Conservation (phyloP, 2,329 filamentous ascomycete species). For the Arthroderma sp. region DNA sequence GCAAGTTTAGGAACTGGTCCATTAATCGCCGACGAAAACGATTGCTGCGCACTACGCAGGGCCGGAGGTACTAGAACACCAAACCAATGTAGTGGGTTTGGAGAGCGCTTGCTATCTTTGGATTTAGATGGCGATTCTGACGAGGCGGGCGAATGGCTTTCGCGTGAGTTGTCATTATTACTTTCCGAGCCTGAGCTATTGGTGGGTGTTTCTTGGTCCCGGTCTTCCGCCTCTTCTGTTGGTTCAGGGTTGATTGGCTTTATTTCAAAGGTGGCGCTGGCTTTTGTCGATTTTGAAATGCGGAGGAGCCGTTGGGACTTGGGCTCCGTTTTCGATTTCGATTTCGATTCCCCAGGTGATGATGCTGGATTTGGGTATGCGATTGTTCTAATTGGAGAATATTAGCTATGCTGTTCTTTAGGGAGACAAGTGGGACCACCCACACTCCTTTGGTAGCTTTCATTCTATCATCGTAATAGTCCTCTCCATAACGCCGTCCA, state of each 20-base stretch:
- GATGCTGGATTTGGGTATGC: no score
- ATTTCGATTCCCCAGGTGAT: no score
- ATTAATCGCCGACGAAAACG: slow-evolving; percentile 29
- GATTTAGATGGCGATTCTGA: no score
- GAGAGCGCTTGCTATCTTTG: slow-evolving; percentile 7
- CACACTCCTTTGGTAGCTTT: slow-evolving; percentile 33
- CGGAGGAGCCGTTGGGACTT: no score
- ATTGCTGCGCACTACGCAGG: slow-evolving; percentile 31
- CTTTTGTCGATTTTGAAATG: no score
- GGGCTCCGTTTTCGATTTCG: no score
- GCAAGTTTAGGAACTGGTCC: slow-evolving; percentile 25
- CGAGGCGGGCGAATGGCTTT: no score
- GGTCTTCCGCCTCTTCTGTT: neutral
- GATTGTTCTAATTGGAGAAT: no score
- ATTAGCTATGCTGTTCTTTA: neutral
- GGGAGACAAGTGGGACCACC: neutral
- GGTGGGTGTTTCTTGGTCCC: no score
- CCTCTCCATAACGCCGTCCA: slow-evolving; percentile 33
- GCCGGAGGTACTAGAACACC: slow-evolving; percentile 34
- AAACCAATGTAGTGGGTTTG: slow-evolving; percentile 37
- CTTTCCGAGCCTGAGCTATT: no score
- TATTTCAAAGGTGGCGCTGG: no score
- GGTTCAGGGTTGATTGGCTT: neutral
- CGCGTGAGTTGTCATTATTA: no score
- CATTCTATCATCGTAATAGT: slow-evolving; percentile 40